Conservation (phyloP, 176 grass and related monocot species). For the Carex pumila region DNA sequence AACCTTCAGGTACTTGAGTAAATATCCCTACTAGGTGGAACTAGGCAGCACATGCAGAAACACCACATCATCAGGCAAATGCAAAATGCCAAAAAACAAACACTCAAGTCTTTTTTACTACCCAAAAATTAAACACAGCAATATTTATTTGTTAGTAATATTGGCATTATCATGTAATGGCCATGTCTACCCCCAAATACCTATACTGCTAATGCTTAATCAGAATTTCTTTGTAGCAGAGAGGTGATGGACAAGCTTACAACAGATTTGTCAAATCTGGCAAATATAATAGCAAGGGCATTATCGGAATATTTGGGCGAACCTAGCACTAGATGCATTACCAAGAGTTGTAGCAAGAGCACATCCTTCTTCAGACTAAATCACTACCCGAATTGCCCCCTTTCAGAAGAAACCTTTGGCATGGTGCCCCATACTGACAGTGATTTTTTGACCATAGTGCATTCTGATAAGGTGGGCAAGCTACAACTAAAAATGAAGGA, state of each 20-base stretch:
- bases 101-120: neutral
- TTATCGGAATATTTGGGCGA: slow-evolving; percentile 41
- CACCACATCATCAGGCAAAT: neutral
- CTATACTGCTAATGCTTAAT: neutral
- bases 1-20: slow-evolving; percentile 16
- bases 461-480: slow-evolving; percentile 57
- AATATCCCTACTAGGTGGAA: neutral
- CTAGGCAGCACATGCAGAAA: neutral
- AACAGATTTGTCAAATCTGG: slow-evolving; percentile 48
- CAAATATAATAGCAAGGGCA: slow-evolving; percentile 41
- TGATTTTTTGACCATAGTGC: slow-evolving; percentile 82
- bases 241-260: slow-evolving; percentile 47
- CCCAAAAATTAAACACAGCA: neutral
- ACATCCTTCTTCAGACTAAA: slow-evolving; percentile 85
- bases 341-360: slow-evolving; percentile 55
- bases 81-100: neutral
- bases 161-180: neutral
- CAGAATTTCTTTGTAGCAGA: slow-evolving; percentile 29
- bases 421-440: slow-evolving; percentile 93
- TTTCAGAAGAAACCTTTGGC: slow-evolving; percentile 44
- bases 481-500: slow-evolving; percentile 64
- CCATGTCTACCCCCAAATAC: neutral
- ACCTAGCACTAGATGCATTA: slow-evolving; percentile 24
- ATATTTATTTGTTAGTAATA: neutral
- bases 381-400: slow-evolving; percentile 72